Conservation (phyloP, 495 filamentous ascomycete genomes). For the Halenospora varia region DNA sequence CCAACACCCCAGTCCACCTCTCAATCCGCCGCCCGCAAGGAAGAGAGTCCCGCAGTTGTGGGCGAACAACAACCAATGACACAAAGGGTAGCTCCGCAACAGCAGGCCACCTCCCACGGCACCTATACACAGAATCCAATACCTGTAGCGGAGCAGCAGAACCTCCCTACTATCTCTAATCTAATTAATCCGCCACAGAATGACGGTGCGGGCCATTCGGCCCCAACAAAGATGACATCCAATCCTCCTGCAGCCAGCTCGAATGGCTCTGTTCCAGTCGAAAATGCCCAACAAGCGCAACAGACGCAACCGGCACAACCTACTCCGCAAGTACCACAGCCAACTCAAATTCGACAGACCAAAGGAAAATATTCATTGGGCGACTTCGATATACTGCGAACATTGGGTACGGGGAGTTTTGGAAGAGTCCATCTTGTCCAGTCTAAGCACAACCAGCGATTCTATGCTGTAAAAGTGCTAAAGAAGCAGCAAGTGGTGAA, state of each 20-base stretch:
- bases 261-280: not conserved
- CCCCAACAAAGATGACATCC: conserved; percentile 9
- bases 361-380: conserved; percentile 96
- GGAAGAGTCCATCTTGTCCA: conserved; percentile 94
- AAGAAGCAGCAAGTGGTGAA: conserved; percentile 99
- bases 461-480: conserved; percentile 96
- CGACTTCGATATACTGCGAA: conserved; percentile 85
- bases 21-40: conserved; percentile 28
- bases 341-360: conserved; percentile 59
- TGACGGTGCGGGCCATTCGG: conserved; percentile 23
- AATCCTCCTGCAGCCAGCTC: not conserved
- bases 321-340: conserved; percentile 22
- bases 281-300: conserved; percentile 16
- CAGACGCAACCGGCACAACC: conserved; percentile 21
- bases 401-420: conserved; percentile 94
- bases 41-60: conserved; percentile 29
- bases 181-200: conserved; percentile 54
- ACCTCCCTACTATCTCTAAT: conserved; percentile 65
- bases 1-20: conserved; percentile 22
- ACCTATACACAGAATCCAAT: conserved; percentile 10
- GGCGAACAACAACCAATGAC: conserved; percentile 26
- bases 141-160: conserved; percentile 43
- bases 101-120: conserved; percentile 11
- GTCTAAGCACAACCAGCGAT: conserved; percentile 93
- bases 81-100: conserved; percentile 35